Evolutionary conservation across 768 basidiomycete genomes (phyloP).

Genomic region (Pleurotus cornucopiae): DNA sequence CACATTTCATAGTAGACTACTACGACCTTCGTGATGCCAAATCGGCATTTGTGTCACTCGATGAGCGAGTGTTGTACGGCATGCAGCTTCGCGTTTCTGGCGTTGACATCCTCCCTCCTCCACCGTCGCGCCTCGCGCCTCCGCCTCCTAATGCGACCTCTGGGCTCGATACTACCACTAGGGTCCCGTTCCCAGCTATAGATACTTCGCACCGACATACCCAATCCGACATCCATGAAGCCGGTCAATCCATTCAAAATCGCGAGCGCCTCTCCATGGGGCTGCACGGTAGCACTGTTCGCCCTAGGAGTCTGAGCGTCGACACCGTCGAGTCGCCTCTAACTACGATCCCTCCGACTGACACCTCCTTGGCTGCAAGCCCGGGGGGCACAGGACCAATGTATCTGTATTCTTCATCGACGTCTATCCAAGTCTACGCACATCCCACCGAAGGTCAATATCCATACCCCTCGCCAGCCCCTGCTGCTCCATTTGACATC

Average conservation of each 20-base stretch:
- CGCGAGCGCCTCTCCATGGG: not conserved
- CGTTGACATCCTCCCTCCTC: not conserved
- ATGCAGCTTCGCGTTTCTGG: conserved; percentile 34
- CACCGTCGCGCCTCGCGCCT: not conserved
- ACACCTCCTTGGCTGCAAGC: not conserved
- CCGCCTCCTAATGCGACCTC: not conserved
- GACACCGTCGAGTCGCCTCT: conserved; percentile 1
- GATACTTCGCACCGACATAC: not conserved
- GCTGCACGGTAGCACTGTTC: not conserved
- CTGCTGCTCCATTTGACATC: not conserved
- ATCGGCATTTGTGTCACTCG: conserved; percentile 44
- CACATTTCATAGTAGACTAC: conserved; percentile 44
- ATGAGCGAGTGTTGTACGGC: conserved; percentile 46
- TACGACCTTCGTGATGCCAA: conserved; percentile 60
- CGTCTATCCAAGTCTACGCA: not conserved
- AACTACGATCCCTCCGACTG: not conserved
- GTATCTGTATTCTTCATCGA: not conserved
- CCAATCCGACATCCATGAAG: conserved; percentile 4
- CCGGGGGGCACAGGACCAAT: conserved; percentile 1
- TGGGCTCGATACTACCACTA: no score
- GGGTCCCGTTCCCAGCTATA: conserved; percentile 15
- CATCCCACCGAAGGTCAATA: not conserved
- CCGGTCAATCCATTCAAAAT: not conserved
- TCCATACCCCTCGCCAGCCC: not conserved
- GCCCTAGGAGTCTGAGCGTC: conserved; percentile 10